Evolutionary conservation across 257 asterid species (phyloP).

Genomic region (Ophiorrhiza pumila): DNA sequence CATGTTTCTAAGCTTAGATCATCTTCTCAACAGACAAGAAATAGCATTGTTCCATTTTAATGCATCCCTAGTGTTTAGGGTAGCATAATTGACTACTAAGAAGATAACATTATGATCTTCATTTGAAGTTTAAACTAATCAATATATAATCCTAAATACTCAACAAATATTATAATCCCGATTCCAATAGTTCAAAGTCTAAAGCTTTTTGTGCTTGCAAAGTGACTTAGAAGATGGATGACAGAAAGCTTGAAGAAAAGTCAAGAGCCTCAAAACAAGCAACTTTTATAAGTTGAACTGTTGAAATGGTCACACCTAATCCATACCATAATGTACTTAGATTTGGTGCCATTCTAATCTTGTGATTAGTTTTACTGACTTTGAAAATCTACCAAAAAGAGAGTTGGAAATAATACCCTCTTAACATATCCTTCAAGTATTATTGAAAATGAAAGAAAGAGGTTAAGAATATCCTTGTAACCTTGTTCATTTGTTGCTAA

Average conservation of each 20-base stretch:
- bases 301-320: neutral
- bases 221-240: neutral
- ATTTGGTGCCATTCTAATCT: neutral
- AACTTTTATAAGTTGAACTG: neutral
- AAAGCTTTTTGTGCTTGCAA: neutral
- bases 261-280: neutral
- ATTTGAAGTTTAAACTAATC: neutral
- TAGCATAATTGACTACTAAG: neutral
- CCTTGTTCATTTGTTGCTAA: too few species aligned
- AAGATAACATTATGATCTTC: neutral
- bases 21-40: conserved; percentile 7
- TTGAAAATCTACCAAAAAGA: neutral
- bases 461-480: too few species aligned
- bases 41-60: neutral
- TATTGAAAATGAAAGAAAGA: neutral
- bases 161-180: too few species aligned
- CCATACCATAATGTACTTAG: neutral
- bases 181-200: neutral
- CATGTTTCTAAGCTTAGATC: conserved; percentile 7
- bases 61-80: neutral
- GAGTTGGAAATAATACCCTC: neutral
- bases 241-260: neutral
- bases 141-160: too few species aligned
- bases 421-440: neutral
- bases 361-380: neutral